phyloP scores from a whole-genome alignment of 495 filamentous ascomycete species.

The Penicillium lagena region DNA sequence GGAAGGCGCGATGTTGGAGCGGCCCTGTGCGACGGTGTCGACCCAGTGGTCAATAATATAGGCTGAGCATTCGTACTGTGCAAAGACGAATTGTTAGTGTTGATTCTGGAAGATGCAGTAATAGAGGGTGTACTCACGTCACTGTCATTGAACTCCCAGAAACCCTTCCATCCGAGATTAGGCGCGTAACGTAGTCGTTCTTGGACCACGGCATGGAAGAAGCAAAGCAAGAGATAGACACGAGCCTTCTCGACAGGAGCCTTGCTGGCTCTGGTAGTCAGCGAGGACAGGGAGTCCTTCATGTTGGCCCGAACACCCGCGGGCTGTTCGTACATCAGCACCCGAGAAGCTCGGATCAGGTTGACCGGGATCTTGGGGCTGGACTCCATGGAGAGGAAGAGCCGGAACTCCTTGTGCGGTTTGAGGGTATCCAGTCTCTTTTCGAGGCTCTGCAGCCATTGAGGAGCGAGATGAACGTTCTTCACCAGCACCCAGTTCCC shows the following conservation, averaged over 20 bases:
- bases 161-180: slow-evolving; percentile 93
- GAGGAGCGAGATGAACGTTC: slow-evolving; percentile 95
- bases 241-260: slow-evolving; percentile 86
- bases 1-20: slow-evolving; percentile 84
- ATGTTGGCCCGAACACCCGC: slow-evolving; percentile 96
- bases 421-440: slow-evolving; percentile 94
- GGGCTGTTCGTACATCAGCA: slow-evolving; percentile 97
- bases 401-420: slow-evolving; percentile 85
- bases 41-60: slow-evolving; percentile 97
- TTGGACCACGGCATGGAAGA: slow-evolving; percentile 94
- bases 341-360: slow-evolving; percentile 81
- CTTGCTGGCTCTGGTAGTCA: slow-evolving; percentile 71
- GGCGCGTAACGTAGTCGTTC: slow-evolving; percentile 94
- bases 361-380: slow-evolving; percentile 97
- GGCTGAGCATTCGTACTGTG: slow-evolving; percentile 91
- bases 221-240: slow-evolving; percentile 85
- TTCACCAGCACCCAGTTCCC: slow-evolving; percentile 97
- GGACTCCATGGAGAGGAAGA: slow-evolving; percentile 97
- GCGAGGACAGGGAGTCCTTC: slow-evolving; percentile 88
- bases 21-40: slow-evolving; percentile 68
- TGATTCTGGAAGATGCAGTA: neutral
- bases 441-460: slow-evolving; percentile 94
- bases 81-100: slow-evolving; percentile 21
- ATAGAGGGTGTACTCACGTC: slow-evolving; percentile 60
- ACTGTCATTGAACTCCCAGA: slow-evolving; percentile 99